Conservation (phyloP, 106 monocot genomes). For the Apostasia ramifera region DNA sequence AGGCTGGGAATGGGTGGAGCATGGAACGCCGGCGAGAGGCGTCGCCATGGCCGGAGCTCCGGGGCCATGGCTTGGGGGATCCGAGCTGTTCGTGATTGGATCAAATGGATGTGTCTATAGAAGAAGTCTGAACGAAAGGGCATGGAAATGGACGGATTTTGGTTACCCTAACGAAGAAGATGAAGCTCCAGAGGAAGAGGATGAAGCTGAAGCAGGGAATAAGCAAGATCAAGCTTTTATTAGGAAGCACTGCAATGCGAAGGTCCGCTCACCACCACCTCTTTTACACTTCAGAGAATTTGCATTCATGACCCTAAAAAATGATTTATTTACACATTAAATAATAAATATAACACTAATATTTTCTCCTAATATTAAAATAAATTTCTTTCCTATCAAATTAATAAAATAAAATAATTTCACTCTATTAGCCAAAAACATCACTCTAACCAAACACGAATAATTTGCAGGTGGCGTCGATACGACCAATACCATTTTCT, state of each 20-base stretch:
- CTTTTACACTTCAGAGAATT: background rate
- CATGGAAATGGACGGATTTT: slow-evolving; percentile 68
- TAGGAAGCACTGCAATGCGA: slow-evolving; percentile 47
- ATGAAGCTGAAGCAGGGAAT: background rate
- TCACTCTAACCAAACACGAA: background rate
- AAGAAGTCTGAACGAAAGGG: slow-evolving; percentile 38
- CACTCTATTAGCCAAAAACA: background rate
- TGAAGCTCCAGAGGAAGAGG: background rate
- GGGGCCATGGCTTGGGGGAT: slow-evolving; percentile 55
- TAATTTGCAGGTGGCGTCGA: slow-evolving; percentile 54
- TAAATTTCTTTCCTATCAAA: too few relatives aligned
- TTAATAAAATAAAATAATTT: background rate
- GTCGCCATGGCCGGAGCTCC: slow-evolving; percentile 47
- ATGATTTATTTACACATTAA: background rate
- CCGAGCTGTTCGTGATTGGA: slow-evolving; percentile 62
- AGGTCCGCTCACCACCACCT: slow-evolving; percentile 28
- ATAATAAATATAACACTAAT: too few relatives aligned
- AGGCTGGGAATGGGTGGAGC: slow-evolving; percentile 96
- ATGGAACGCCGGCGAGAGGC: slow-evolving; percentile 59
- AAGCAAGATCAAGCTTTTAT: slow-evolving; percentile 13
- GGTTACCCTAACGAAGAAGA: slow-evolving; percentile 29
- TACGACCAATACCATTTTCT: slow-evolving; percentile 68
- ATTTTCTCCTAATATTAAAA: too few relatives aligned
- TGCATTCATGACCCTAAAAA: background rate
- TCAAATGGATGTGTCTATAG: slow-evolving; percentile 70